Evolutionary conservation across 169 alveolate genomes (phyloP).

Genomic region (Plasmodium adleri): DNA sequence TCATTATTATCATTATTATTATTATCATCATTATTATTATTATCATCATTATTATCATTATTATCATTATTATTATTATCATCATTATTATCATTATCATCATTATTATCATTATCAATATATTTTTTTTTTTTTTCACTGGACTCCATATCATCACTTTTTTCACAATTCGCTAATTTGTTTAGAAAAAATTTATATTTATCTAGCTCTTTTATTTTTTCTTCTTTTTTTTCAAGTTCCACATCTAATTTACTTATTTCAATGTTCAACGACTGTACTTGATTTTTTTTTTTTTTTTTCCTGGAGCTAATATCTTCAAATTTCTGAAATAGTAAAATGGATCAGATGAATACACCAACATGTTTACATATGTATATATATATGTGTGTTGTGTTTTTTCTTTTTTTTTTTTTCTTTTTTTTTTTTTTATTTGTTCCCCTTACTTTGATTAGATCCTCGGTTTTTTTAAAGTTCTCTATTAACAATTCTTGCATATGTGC

Average conservation of each 20-base stretch:
- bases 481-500: slow-evolving; percentile 26
- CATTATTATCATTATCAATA: neutral
- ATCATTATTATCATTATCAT: slow-evolving; percentile 35
- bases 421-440: neutral
- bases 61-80: neutral
- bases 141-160: slow-evolving; percentile 2
- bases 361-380: neutral
- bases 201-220: slow-evolving; percentile 69
- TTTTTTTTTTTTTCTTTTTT: too few relatives aligned
- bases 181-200: slow-evolving; percentile 48
- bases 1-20: slow-evolving; percentile 5
- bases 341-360: neutral
- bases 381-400: neutral
- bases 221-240: slow-evolving; percentile 62
- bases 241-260: slow-evolving; percentile 73
- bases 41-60: slow-evolving; percentile 23
- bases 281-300: slow-evolving; percentile 61
- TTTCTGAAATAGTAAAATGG: slow-evolving; percentile 20
- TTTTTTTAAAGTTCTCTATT: slow-evolving; percentile 38
- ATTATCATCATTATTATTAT: slow-evolving; percentile 1
- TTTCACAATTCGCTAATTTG: slow-evolving; percentile 58
- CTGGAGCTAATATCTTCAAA: slow-evolving; percentile 42
- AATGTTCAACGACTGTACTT: slow-evolving; percentile 51
- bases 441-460: slow-evolving; percentile 67
- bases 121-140: slow-evolving; percentile 20